A percentile compares a stretch with the other conserved stretches of the same genome.
Conservation (phyloP, 1,284 basidiomycete genomes). For the Pascua sp. region DNA sequence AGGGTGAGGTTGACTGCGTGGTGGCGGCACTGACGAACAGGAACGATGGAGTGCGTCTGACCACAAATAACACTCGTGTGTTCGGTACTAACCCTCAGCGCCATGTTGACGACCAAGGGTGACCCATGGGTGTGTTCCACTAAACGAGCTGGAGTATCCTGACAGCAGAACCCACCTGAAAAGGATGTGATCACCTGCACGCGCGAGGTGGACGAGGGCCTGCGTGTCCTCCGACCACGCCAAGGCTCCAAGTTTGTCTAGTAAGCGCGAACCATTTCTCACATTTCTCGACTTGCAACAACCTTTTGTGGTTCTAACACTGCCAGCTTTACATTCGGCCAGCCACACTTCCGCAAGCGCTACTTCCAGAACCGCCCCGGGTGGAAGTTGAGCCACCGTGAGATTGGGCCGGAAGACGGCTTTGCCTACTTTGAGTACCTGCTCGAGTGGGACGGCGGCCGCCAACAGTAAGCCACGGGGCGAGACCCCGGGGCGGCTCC, state of each 20-base stretch:
- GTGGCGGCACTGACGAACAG: constrained; percentile 40
- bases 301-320: background rate
- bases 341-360: constrained; percentile 80
- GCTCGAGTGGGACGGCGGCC: constrained; percentile 29
- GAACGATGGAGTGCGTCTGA: constrained; percentile 69
- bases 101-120: constrained; percentile 83
- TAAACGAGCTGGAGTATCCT: background rate
- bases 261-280: too few relatives aligned
- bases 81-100: constrained; percentile 42
- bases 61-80: too few relatives aligned
- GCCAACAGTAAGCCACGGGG: background rate
- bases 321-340: constrained; percentile 71
- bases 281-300: background rate
- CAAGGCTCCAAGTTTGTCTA: constrained; percentile 68
- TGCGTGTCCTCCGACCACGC: constrained; percentile 63
- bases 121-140: constrained; percentile 72
- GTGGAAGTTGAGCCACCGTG: constrained; percentile 32
- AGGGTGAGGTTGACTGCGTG: constrained; percentile 56
- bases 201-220: constrained; percentile 73
- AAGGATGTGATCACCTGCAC: constrained; percentile 72
- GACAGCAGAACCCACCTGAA: constrained; percentile 68
- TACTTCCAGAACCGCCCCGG: constrained; percentile 54
- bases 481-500: too few relatives aligned
- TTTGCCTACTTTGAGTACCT: constrained; percentile 84
- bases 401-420: constrained; percentile 58